Evolutionary conservation across 2,329 filamentous ascomycete genomes (phyloP), one percentile per base, ranked within the genome.

Genomic region (Ophiocordyceps robertsii): DNA sequence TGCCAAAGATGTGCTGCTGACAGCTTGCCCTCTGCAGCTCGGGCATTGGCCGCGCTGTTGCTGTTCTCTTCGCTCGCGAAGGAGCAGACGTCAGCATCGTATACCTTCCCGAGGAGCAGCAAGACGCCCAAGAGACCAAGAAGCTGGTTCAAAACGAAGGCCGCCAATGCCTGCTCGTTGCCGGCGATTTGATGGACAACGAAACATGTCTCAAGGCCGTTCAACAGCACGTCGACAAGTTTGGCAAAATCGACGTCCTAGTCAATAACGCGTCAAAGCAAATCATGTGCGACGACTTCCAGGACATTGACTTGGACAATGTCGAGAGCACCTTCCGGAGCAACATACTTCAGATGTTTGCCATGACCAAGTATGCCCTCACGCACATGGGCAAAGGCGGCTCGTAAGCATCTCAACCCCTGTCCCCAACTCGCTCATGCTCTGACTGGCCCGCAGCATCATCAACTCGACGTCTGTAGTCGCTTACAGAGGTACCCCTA

Each of bases 201-300:
- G 58, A 66, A 1, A 69, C 63, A 5, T 77, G 73, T 56, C 61
- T 64, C 38, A 61, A 64, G 3, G 67, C 68, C 2, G 64, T 79
- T 2, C 63, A 76, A 8, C 58, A 69, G 45, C 73, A 78, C 50
- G 60, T 78, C 10, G 62, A 72, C 29, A 63, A 64, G 39, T 68
- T 59, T 44, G 63, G 65, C 24, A 58, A 51, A 21, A 54, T 77
- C 19, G 55, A 70, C 43, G 63, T 77, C 7, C 60, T 79, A 3
- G 69, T 78, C 45, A 78, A 78, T 55, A 78, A 79, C 52, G 75
- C 72, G 3, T 69, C 67, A 0, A 73, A 73, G 55, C 73, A 79
- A 55, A 63, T 69, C 31, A 68, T 70, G 56, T 73, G 66, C 53
- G 54, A 66, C 6, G 64, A 76, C 29, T 66, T 77, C 17, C 59